Evolutionary conservation across 129 eudicot species (phyloP), one percentile per base, ranked within the genome.

Genomic region (Scalesia atractyloides): DNA sequence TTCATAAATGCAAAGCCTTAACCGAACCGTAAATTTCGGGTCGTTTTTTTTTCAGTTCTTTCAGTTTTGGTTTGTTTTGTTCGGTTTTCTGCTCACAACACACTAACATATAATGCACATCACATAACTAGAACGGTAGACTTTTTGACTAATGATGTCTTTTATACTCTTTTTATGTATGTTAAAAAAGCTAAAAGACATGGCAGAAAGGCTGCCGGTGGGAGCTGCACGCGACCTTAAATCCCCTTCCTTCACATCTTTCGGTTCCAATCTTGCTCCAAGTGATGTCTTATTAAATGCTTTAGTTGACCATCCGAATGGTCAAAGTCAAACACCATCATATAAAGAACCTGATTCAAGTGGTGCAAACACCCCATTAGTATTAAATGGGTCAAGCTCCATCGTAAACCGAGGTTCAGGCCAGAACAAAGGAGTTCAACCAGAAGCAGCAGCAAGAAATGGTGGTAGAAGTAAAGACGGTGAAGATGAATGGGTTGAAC

Each of bases 151-250:
- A 43, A 26, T 26, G 20, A 13, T 24, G 19, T 20, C 14, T 48
- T 24, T 72, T 57, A 60, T 30, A 60, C 53, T 83, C 24, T 66
- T 43, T 5, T 4, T 68, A 46, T 76, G 30, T 53, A 43, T 73
- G 68, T 59, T 17, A 63, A 49, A 69, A 76, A 56, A 92, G 98
- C 83, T 92, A 66, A 92, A 92, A 84, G 96, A 92, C 83, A 87
- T 92, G 96, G 98, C 98, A 12, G 98, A 92, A 78, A 80, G 91
- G 74, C 82, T 89, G 78, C 98, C 98, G 14, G 96, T 89, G 70
- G 98, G 96, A 76, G 83, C 96, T 63, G 74, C 90, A 50, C 81
- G 87, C 65, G 87, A 75, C 77, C 65, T 75, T 60, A 89, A 76
- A 76, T 85, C 95, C 57, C 91, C 90, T 41, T 64, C 89, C 39